These are phyloP conservation scores for Venturia aucupariae DNA, from an alignment of 2,329 filamentous ascomycete species.

Conservation along the genomic window DNA sequence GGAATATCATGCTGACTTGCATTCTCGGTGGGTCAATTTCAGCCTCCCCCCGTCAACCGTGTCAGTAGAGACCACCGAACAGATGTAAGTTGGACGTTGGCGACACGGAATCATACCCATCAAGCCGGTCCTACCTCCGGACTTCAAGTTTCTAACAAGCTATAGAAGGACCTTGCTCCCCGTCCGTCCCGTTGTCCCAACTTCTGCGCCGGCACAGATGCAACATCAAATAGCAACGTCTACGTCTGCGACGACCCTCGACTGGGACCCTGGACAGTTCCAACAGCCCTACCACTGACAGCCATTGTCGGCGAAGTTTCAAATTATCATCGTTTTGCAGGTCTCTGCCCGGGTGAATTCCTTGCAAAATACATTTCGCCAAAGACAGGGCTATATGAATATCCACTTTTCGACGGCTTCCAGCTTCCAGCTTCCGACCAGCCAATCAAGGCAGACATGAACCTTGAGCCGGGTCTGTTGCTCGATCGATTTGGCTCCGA, in stretches of 20 bases:
- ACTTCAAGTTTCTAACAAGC: neutral
- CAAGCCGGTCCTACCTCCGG: neutral
- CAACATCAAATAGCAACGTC: conserved; percentile 6
- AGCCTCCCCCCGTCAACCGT: neutral
- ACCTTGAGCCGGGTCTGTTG: conserved; percentile 32
- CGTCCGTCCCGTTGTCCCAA: conserved; percentile 1
- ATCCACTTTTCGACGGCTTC: conserved; percentile 37
- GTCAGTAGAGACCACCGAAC: neutral
- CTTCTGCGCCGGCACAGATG: conserved; percentile 17
- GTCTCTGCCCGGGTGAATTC: conserved; percentile 34
- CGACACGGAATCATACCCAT: neutral
- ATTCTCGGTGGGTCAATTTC: neutral
- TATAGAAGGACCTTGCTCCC: neutral
- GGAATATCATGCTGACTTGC: neutral
- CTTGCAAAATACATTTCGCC: conserved; percentile 23
- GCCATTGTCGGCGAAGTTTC: conserved; percentile 23
- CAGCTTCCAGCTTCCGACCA: conserved; percentile 26
- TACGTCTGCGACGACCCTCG: conserved; percentile 20
- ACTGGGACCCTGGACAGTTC: conserved; percentile 29
- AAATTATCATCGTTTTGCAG: conserved; percentile 32
- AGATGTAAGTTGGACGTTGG: neutral
- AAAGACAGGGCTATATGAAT: conserved; percentile 23
- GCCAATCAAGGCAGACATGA: conserved; percentile 35
- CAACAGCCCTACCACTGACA: conserved; percentile 26
- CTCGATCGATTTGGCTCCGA: conserved; percentile 42